Base-by-base conservation (phyloP, 2,329 filamentous ascomycete genomes). In the Hymenoscyphus occultus region DNA sequence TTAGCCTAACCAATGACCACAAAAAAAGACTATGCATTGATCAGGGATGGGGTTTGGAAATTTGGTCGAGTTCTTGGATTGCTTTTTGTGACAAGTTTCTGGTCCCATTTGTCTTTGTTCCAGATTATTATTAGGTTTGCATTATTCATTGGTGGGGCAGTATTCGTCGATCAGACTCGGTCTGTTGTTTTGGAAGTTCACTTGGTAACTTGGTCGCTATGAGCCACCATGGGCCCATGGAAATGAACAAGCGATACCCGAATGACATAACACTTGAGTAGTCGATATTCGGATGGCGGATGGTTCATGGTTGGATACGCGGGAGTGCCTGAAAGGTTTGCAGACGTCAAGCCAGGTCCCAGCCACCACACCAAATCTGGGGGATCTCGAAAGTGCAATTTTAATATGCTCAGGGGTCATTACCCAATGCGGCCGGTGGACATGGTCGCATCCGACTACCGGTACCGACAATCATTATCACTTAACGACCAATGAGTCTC, bases 321-420 rank as follows among this genome's bases (percentile, higher is more conserved):
- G 40, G 39, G 40, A 51, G 40, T 22, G 12, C 19, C 32, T n/a
- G 19, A 40, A 19, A 19, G 6, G 28, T 28, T 28, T 28, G 39
- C 39, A 58, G n/a, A 35, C 10, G n/a, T 22, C 54, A 10, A 35
- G 35, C 39, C 32, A 35, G 2, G 16, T n/a, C n/a, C 19, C 22
- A 10, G n/a, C 35, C 39, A 31, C 58, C 58, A 42, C 16, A 39
- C 60, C 51, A 48, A 56, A 56, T 62, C 60, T 62, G 60, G 60
- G 60, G 60, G 56, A 22, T 39, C 19, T 31, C 31, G 12, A 51
- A n/a, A 31, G 22, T 62, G 45, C 48, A 56, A 62, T 56, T 62
- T 62, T 48, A 62, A 56, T 22, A 22, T 56, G 22, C 60, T 56
- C 45, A 51, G 60, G 45, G 14, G n/a, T 22, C 40, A 10, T 40